phyloP scores from a whole-genome alignment of 1,139 yeast genomes.

The Candida tropicalis region DNA sequence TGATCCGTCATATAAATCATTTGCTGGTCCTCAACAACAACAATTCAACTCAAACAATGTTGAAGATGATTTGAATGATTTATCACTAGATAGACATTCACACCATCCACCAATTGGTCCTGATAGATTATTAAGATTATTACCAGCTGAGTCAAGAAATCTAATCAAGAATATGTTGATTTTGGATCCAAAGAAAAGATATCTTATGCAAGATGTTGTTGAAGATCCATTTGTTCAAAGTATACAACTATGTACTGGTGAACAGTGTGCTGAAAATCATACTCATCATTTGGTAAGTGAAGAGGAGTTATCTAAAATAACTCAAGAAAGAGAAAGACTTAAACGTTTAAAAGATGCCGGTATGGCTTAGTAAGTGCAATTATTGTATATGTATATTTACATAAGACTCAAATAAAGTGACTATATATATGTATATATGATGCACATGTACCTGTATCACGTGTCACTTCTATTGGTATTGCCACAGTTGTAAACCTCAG shows the following conservation, averaged over 20 bases:
- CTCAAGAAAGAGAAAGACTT: slow-evolving; percentile 39
- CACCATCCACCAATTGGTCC: slow-evolving; percentile 27
- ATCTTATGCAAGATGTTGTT: slow-evolving; percentile 33
- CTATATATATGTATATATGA: background rate
- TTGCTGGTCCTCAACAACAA: slow-evolving; percentile 18
- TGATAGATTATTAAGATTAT: slow-evolving; percentile 35
- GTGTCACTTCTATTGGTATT: too few species aligned
- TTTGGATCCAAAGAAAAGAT: slow-evolving; percentile 30
- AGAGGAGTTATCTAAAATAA: slow-evolving; percentile 49
- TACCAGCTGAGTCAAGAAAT: slow-evolving; percentile 38
- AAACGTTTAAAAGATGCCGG: slow-evolving; percentile 22
- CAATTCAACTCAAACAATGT: background rate
- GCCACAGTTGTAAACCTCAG: too few species aligned
- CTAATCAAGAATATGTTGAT: slow-evolving; percentile 39
- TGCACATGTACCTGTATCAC: background rate
- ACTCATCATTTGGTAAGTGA: slow-evolving; percentile 60
- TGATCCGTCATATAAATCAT: slow-evolving; percentile 56
- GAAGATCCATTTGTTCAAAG: slow-evolving; percentile 29
- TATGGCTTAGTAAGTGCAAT: slow-evolving; percentile 11
- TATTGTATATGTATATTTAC: background rate
- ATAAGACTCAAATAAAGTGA: background rate
- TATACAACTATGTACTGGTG: slow-evolving; percentile 32
- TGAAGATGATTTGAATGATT: slow-evolving; percentile 11
- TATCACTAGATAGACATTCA: slow-evolving; percentile 10
- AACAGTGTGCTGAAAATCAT: slow-evolving; percentile 31